phyloP scores from a whole-genome alignment of 345 rosid species.

The Lepidium aucheri region DNA sequence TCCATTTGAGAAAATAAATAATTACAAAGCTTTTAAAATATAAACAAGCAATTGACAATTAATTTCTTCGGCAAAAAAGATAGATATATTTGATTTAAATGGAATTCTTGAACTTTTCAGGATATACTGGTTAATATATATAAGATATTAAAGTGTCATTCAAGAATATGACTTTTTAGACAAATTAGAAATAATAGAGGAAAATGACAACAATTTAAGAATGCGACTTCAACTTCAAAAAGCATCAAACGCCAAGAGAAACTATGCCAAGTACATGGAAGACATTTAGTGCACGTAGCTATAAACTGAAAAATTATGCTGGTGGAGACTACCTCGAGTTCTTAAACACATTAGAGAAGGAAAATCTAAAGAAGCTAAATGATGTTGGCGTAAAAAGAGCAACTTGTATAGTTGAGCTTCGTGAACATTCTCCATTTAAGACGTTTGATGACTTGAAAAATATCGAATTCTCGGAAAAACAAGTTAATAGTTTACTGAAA shows the following conservation, averaged over 20 bases:
- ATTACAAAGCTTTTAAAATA: too few species aligned
- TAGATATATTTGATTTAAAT: too few species aligned
- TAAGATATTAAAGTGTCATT: too few species aligned
- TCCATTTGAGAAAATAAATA: too few species aligned
- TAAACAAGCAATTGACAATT: too few species aligned
- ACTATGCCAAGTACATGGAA: slow-evolving; percentile 42
- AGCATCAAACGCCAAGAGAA: slow-evolving; percentile 36
- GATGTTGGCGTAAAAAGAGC: slow-evolving; percentile 91
- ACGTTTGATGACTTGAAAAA: slow-evolving; percentile 51
- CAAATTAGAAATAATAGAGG: slow-evolving; percentile 1
- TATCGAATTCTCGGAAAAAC: slow-evolving; percentile 63
- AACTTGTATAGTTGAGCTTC: slow-evolving; percentile 48
- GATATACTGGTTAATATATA: too few species aligned
- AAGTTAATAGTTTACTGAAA: slow-evolving; percentile 39
- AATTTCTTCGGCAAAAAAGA: too few species aligned
- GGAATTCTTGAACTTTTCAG: too few species aligned
- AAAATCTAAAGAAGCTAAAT: slow-evolving; percentile 66
- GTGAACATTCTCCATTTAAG: slow-evolving; percentile 53
- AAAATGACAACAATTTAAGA: slow-evolving; percentile 40
- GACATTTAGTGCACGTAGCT: slow-evolving; percentile 33
- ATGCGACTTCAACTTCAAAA: slow-evolving; percentile 42
- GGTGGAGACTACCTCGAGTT: slow-evolving; percentile 54
- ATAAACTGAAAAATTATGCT: slow-evolving; percentile 44
- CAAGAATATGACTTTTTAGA: too few species aligned
- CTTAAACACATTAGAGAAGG: slow-evolving; percentile 64